Evolutionary conservation across 495 filamentous ascomycete species (phyloP).

Genomic region (Penicillium antarcticum): DNA sequence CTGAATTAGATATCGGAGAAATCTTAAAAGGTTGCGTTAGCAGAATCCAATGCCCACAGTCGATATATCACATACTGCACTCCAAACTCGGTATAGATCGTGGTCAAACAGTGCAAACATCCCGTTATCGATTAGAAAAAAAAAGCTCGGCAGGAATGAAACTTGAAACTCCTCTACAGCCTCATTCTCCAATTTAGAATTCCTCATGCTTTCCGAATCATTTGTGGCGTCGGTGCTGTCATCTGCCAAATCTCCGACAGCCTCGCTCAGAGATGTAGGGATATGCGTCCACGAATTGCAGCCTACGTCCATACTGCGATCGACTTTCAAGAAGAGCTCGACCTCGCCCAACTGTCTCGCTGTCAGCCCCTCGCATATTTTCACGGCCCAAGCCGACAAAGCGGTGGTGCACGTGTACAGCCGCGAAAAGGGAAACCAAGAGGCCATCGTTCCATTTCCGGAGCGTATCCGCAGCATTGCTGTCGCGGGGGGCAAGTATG

Average conservation of each 20-base stretch:
- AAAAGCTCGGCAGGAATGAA: constrained; percentile 22
- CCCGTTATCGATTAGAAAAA: constrained; percentile 36
- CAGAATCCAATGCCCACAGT: background rate
- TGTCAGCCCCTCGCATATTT: constrained; percentile 78
- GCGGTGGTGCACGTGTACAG: constrained; percentile 90
- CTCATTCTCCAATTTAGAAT: constrained; percentile 17
- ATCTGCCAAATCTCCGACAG: constrained; percentile 59
- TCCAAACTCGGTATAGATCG: constrained; percentile 4
- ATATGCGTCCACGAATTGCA: constrained; percentile 83
- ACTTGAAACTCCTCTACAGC: constrained; percentile 12
- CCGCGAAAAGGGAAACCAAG: constrained; percentile 76
- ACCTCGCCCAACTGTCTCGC: constrained; percentile 74
- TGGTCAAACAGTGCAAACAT: constrained; percentile 42
- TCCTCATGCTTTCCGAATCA: constrained; percentile 73
- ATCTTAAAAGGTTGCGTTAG: background rate
- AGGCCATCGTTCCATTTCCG: constrained; percentile 79
- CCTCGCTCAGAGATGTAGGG: constrained; percentile 70
- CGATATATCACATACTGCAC: background rate
- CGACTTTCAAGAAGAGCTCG: constrained; percentile 90
- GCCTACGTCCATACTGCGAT: constrained; percentile 64
- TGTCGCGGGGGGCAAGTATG: constrained; percentile 55
- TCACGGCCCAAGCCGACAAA: constrained; percentile 86
- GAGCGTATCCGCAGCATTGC: constrained; percentile 77
- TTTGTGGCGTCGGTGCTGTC: constrained; percentile 74
- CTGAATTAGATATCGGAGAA: background rate